Conservation (phyloP, 2,329 filamentous ascomycete species). For the Phialophora expanda region DNA sequence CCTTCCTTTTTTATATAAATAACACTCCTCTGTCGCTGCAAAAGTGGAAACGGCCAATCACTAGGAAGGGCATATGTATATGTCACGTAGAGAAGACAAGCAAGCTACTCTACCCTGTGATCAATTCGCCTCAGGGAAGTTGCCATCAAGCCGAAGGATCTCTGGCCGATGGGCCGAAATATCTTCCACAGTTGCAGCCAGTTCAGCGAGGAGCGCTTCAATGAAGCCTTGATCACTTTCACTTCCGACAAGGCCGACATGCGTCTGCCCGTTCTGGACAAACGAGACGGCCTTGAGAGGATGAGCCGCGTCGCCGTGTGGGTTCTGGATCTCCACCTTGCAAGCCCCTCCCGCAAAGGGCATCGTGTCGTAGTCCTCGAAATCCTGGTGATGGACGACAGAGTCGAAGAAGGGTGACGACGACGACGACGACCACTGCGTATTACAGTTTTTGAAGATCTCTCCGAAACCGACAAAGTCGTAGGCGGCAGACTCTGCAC, state of each 20-base stretch:
- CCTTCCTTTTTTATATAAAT: too few relatives aligned
- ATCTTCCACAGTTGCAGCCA: not conserved
- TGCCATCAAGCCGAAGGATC: not conserved
- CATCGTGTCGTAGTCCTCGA: constrained; percentile 64
- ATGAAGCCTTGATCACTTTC: constrained; percentile 51
- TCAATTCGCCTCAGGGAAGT: not conserved
- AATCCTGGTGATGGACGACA: constrained; percentile 62
- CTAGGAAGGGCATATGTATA: too few relatives aligned
- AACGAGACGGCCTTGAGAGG: constrained; percentile 68
- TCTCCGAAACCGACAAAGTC: constrained; percentile 62
- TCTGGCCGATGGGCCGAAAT: not conserved
- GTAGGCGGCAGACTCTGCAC: constrained; percentile 61
- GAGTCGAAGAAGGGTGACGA: constrained; percentile 55
- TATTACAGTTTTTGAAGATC: constrained; percentile 55
- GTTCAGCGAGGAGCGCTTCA: not conserved
- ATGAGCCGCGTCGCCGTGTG: constrained; percentile 61
- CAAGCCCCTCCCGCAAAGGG: constrained; percentile 45
- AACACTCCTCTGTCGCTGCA: too few relatives aligned
- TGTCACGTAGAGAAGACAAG: not conserved
- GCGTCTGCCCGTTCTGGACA: constrained; percentile 58
- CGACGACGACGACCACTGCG: constrained; percentile 46
- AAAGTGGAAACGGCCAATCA: too few relatives aligned
- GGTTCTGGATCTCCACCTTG: constrained; percentile 65
- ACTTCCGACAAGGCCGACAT: constrained; percentile 66
- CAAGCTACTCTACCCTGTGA: not conserved